A percentile compares a stretch with the other conserved stretches of the same genome.
These are phyloP conservation scores for Odontarrhena argentea DNA, from an alignment of 345 rosid species.

Conservation along the genomic window DNA sequence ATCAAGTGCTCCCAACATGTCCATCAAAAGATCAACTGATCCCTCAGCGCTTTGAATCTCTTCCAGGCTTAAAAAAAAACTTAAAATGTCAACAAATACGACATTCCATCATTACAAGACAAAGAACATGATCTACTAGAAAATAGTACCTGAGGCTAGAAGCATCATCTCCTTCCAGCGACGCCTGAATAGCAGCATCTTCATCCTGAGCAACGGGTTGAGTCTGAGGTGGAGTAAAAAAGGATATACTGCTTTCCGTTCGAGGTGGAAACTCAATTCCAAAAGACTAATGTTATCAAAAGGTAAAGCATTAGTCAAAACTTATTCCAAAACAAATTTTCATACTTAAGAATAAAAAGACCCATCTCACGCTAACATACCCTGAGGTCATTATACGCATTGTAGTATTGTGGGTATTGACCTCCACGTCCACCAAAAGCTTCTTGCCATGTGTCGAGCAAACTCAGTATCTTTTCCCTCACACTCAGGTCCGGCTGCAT, in stretches of 20 bases:
- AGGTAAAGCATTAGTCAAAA: background rate
- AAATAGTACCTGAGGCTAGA: slow-evolving; percentile 73
- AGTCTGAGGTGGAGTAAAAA: slow-evolving; percentile 92
- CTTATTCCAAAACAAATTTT: background rate
- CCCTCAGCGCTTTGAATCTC: slow-evolving; percentile 82
- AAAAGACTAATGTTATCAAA: slow-evolving; percentile 49
- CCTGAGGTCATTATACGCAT: slow-evolving; percentile 83
- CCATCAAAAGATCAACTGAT: slow-evolving; percentile 69
- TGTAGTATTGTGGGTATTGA: slow-evolving; percentile 74
- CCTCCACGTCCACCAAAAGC: slow-evolving; percentile 84
- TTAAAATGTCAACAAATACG: slow-evolving; percentile 6
- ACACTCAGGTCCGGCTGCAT: slow-evolving; percentile 86
- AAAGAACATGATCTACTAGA: slow-evolving; percentile 13
- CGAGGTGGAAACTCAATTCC: slow-evolving; percentile 95
- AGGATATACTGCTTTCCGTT: slow-evolving; percentile 65
- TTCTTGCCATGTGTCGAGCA: slow-evolving; percentile 55
- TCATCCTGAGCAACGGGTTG: slow-evolving; percentile 65
- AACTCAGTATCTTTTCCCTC: slow-evolving; percentile 79
- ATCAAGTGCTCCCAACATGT: slow-evolving; percentile 86
- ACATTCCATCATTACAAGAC: background rate
- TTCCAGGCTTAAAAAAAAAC: slow-evolving; percentile 51
- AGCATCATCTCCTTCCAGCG: slow-evolving; percentile 77
- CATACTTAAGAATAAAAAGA: slow-evolving; percentile 16
- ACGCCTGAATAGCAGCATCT: slow-evolving; percentile 85
- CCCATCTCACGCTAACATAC: slow-evolving; percentile 43